These are phyloP conservation scores for Draba incana DNA, from an alignment of 345 rosid species.

Conservation along the genomic window DNA sequence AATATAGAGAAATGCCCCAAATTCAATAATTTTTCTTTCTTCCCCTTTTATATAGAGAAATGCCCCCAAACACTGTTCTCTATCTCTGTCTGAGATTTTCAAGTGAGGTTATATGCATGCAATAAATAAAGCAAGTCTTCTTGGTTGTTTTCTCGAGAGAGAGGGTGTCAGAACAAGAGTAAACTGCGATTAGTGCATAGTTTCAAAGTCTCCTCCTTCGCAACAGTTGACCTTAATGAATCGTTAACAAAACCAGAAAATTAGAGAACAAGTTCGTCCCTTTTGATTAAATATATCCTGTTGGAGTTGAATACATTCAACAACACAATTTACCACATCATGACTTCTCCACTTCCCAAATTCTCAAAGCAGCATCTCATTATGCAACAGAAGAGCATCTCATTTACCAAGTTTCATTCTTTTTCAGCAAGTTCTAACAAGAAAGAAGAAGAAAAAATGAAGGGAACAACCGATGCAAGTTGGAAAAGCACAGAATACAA, in stretches of 20 bases:
- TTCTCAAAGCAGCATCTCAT: background rate
- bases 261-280: background rate
- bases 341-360: background rate
- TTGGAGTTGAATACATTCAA: background rate
- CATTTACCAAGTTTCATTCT: background rate
- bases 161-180: no score
- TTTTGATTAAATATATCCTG: background rate
- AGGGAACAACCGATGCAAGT: conserved; percentile 10
- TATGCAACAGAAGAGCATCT: background rate
- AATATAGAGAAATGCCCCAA: no score
- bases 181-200: background rate
- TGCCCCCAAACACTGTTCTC: no score
- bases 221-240: conserved; percentile 12
- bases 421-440: background rate
- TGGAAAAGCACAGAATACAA: conserved; percentile 2
- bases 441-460: background rate
- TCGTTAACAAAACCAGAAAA: background rate
- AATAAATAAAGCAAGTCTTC: no score
- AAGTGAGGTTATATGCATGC: no score
- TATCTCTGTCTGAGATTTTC: no score
- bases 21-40: no score
- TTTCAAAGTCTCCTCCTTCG: conserved; percentile 1
- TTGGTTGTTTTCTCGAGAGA: no score
- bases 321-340: background rate
- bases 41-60: no score